phyloP scores from a whole-genome alignment of 495 filamentous ascomycete genomes.

The Cairneyella variabilis region DNA sequence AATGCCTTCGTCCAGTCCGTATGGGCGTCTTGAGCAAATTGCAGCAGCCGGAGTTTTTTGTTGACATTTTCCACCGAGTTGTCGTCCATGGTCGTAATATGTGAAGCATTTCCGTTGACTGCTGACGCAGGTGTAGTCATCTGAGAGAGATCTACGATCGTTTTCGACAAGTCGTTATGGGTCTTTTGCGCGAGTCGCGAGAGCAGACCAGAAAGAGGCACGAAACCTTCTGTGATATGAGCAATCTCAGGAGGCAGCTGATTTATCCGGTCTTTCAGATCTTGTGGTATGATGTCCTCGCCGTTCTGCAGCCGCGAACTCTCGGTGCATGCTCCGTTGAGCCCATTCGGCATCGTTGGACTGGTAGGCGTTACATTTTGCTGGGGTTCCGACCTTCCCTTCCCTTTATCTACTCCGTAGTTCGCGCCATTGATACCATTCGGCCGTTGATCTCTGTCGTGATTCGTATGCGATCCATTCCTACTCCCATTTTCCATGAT shows the following conservation, averaged over 20 bases:
- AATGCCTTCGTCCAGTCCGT: conserved; percentile 80
- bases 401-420: conserved; percentile 17
- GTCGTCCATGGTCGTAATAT: conserved; percentile 39
- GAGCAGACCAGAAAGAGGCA: conserved; percentile 64
- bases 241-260: conserved; percentile 68
- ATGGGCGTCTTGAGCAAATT: conserved; percentile 59
- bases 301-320: conserved; percentile 4
- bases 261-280: conserved; percentile 32
- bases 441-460: conserved; percentile 39
- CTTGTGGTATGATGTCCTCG: not conserved
- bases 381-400: conserved; percentile 22
- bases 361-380: conserved; percentile 23
- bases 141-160: conserved; percentile 66
- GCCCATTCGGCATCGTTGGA: conserved; percentile 19
- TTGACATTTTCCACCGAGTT: conserved; percentile 61
- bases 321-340: conserved; percentile 13
- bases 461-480: conserved; percentile 42
- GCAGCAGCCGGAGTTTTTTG: conserved; percentile 75
- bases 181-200: conserved; percentile 76
- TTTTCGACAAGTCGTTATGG: conserved; percentile 67
- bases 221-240: conserved; percentile 73
- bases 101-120: conserved; percentile 46
- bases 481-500: conserved; percentile 50
- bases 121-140: conserved; percentile 48
- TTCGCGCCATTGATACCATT: conserved; percentile 34